These are phyloP conservation scores for Penicillium mononematosum DNA, from an alignment of 495 filamentous ascomycete genomes.

Conservation along the genomic window DNA sequence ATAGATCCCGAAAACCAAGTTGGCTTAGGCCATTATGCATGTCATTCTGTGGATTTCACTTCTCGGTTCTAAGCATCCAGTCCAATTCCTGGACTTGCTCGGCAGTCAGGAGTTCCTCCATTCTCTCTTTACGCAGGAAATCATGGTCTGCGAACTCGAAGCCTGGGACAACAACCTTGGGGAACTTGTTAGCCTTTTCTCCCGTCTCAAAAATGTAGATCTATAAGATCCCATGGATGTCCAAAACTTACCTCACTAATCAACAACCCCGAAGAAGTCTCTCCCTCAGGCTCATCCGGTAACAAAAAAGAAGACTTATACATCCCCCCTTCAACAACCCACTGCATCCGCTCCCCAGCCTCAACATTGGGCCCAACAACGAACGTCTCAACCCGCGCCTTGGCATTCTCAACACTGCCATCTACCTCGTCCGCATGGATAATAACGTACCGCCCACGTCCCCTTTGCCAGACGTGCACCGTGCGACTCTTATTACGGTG, in stretches of 20 bases:
- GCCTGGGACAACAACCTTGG: slow-evolving; percentile 59
- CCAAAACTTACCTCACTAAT: slow-evolving; percentile 55
- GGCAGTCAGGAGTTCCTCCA: slow-evolving; percentile 47
- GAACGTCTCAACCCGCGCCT: slow-evolving; percentile 57
- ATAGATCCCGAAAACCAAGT: not conserved
- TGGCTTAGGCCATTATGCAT: not conserved
- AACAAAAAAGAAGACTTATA: slow-evolving; percentile 61
- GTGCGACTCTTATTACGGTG: slow-evolving; percentile 60
- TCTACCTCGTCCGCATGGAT: slow-evolving; percentile 51
- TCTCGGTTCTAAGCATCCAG: slow-evolving; percentile 40
- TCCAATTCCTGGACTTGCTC: slow-evolving; percentile 48
- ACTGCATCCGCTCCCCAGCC: slow-evolving; percentile 60
- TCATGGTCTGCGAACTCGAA: slow-evolving; percentile 66
- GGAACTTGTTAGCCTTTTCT: not conserved
- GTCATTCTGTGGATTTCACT: slow-evolving; percentile 4
- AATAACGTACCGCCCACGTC: slow-evolving; percentile 59
- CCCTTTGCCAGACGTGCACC: slow-evolving; percentile 60
- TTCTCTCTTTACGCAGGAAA: slow-evolving; percentile 47
- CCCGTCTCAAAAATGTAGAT: too few species aligned
- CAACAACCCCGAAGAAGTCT: slow-evolving; percentile 49
- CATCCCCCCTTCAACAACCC: slow-evolving; percentile 66
- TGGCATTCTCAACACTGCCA: slow-evolving; percentile 16
- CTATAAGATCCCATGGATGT: too few species aligned
- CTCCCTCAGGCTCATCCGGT: slow-evolving; percentile 5
- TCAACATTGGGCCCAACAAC: slow-evolving; percentile 56